Evolutionary conservation across 2,329 filamentous ascomycete species (phyloP), one percentile per base, ranked within the genome.

Genomic region (Colletotrichum sp.): DNA sequence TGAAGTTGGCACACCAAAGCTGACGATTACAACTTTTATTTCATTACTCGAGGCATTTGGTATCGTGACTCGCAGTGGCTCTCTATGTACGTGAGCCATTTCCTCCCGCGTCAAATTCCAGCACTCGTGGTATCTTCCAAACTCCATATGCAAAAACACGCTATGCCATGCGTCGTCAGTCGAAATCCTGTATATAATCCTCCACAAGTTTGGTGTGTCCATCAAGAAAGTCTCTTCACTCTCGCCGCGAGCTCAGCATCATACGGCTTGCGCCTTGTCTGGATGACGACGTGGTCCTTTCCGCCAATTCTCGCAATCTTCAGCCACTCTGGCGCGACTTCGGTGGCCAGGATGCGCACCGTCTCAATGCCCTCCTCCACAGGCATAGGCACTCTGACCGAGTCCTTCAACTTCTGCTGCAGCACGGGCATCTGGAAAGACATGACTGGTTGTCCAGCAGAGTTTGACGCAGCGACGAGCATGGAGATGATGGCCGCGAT

Each of bases 401-500:
- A 95, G 83, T 95, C 93, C 80, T 89, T 90, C 65, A 96, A 87
- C 82, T 92, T 93, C 78, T 91, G 89, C 21, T 93, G 85, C 70
- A 95, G 85, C 14, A 88, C 88, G 32, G 89, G 85, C 87, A 95
- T 90, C 28, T 90, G 90, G 80, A 95, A 95, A 2, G 93, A 91
- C 77, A 94, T 86, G 12, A 92, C 87, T 6, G 87, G 89, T 80
- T 91, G 88, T 18, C 87, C 88, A 34, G 85, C 86, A 9, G 86
- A 84, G 48, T 84, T 89, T n/a, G 87, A 87, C 59, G 90, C 87
- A 81, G 89, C 90, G 10, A 75, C 75, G 77, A 95, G 87, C 87
- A 94, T 91, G n/a, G 89, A 89, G 39, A 96, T 85, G 7, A 95
- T 91, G 7, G 92, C 89, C 3, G 92, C 89, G 12, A 96, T 90